Base-by-base conservation (phyloP, 1,139 yeast species). In the Yamadazyma kanchanaburiensis region DNA sequence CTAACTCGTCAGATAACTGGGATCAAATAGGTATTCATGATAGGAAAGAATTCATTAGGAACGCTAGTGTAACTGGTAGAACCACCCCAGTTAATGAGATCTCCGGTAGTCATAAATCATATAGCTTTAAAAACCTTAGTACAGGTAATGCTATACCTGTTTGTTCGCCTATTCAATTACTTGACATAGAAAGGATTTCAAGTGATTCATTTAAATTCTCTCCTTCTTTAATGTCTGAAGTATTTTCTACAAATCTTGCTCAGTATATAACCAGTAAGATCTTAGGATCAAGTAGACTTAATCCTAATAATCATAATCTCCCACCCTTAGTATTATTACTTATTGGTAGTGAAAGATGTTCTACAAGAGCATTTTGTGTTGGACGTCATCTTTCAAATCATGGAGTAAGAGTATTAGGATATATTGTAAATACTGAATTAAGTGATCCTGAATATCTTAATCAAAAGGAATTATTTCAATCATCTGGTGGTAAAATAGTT, bases 341-440 rank as follows among this genome's bases (percentile, higher is more conserved):
- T 17, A 78, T 78, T 9, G 95, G 95, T 15, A 76, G 81, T 45
- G 80, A 79, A 37, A 67, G 83, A 35, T 71, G 91, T 17, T 95
- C 95, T 10, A 69, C 79, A 6, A 63, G 88, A 33, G 89, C 94
- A 0, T 60, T 86, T 34, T 86, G 91, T 0, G 69, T 91, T 0
- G 95, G 89, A 0, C 76, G 95, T 39, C 89, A 84, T 43, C 64
- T 89, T 37, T 64, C 82, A 26, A 85, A 85, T 49, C 82, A 83
- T 40, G 88, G 87, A 1, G 72, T 83, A 6, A 60, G 86, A 30
- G 86, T 82, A 0, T 60, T 86, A 34, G 80, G 80, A 5, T 76
- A 64, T 42, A 60, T 77, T 5, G 50, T 76, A 25, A 67, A 48
- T 27, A 63, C 57, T 15, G 65, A 57, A 6, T 28, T 43, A 4